A percentile compares a stretch with the other conserved stretches of the same genome.
These are phyloP conservation scores for Keqinozyma sinolaborantium DNA, from an alignment of 1,139 yeast genomes.

Conservation along the genomic window DNA sequence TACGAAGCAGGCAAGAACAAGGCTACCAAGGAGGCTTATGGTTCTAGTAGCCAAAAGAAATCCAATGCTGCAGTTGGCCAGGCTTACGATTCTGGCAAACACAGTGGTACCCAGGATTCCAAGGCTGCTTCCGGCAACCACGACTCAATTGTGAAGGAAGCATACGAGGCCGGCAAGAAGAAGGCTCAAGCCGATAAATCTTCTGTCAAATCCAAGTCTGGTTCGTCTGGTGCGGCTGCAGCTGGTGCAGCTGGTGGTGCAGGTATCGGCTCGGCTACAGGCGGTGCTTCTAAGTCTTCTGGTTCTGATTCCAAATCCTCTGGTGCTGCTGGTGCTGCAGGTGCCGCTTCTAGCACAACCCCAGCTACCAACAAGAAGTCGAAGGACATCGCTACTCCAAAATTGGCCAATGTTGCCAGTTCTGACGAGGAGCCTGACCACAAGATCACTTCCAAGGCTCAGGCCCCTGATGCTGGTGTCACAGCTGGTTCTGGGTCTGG, in stretches of 20 bases:
- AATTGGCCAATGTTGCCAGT: slow-evolving; percentile 2
- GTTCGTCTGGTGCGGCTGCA: slow-evolving; percentile 1
- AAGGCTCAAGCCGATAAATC: slow-evolving; percentile 12
- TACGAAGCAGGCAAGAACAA: slow-evolving; percentile 15
- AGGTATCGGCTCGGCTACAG: slow-evolving; percentile 3
- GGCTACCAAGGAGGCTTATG: slow-evolving; percentile 9
- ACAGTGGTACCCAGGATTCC: slow-evolving; percentile 6
- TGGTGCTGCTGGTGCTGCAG: background rate
- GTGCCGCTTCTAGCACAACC: background rate
- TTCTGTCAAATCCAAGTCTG: slow-evolving; percentile 1
- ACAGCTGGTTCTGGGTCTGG: background rate
- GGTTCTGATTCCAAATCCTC: slow-evolving; percentile 9
- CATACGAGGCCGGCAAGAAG: background rate
- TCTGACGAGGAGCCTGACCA: slow-evolving; percentile 2
- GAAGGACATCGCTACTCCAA: slow-evolving; percentile 1
- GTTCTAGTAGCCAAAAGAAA: background rate
- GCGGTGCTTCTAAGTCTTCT: slow-evolving; percentile 12
- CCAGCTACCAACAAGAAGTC: background rate
- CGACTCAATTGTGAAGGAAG: slow-evolving; percentile 3
- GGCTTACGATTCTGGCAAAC: slow-evolving; percentile 11
- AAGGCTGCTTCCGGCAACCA: slow-evolving; percentile 2
- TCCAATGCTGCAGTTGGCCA: slow-evolving; percentile 2
- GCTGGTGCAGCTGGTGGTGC: slow-evolving; percentile 1
- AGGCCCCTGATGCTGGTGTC: background rate
- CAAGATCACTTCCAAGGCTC: background rate